Evolutionary conservation across 1,139 yeast genomes (phyloP), one percentile per base, ranked within the genome.

Genomic region (Starmera stellimalicola): DNA sequence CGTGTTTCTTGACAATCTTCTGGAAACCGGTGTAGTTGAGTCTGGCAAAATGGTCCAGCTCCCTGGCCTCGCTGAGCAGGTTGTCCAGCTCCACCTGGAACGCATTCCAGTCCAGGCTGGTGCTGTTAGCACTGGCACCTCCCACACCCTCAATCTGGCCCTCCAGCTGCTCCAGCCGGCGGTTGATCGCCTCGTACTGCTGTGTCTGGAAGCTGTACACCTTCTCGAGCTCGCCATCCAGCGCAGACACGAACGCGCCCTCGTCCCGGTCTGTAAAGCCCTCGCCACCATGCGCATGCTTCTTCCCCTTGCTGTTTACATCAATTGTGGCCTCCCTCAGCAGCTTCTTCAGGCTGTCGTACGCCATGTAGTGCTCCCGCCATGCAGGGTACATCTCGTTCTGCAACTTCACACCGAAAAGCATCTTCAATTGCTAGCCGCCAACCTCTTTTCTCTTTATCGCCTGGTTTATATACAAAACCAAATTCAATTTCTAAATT

Each of bases 1-100:
- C 98, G 53, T 91, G 98, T 59, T 88, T 91, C 64, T 91, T 88
- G 45, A 88, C 96, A 48, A 91, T 84, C 56, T 91, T 91, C 51
- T 78, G 72, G 60, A 91, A 91, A 4, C 97, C 98, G 16, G 98
- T 88, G 62, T 80, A 91, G 58, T 91, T 91, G 47, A 88, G 62
- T 51, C 98, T 71, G 34, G 93, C 81, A 60, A 91, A 91, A 51
- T 76, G 84, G 54, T 88, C 96, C 51, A 91, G 67, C 52, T 85
- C 91, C 47, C 82, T 85, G 11, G 97, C 85, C 45, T 73, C 68
- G 16, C 76, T 70, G 39, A 91, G 66, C 32, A 79, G 63, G 39
- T 75, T 77, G 51, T 91, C 98, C 50, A 91, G 67, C 39, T 73
- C 70, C 25, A 62, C 58, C 45, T 80, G 82, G 50, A 83, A 78